Percentiles rank a stretch among this genome's conserved stretches.
Evolutionary conservation across 768 basidiomycete species (phyloP).

Genomic region (Tricholomella constricta): DNA sequence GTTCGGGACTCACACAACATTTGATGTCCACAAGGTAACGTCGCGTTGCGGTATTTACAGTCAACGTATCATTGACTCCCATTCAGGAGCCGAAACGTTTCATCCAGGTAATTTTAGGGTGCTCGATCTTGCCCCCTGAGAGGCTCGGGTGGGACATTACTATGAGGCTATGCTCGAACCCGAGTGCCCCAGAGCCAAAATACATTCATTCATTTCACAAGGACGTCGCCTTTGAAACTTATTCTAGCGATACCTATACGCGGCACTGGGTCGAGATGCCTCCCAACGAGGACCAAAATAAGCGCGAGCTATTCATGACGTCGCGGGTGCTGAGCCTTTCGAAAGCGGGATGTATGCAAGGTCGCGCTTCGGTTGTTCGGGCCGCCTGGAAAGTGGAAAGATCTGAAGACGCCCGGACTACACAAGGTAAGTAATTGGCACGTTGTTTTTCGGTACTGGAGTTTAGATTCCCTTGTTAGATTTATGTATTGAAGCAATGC

Average conservation of each 20-base stretch:
- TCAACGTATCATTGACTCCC: no score
- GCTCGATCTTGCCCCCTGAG: no score
- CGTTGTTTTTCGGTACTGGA: background rate
- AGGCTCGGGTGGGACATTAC: no score
- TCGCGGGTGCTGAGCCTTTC: background rate
- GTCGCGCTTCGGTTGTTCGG: no score
- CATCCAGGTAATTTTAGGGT: no score
- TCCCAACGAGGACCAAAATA: background rate
- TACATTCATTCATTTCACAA: background rate
- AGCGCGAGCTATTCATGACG: no score
- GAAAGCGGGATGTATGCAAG: background rate
- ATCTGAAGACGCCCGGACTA: background rate
- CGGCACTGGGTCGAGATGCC: conserved; percentile 2
- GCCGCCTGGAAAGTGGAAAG: background rate
- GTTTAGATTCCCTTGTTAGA: background rate
- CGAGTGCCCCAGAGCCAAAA: background rate
- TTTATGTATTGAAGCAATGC: no score
- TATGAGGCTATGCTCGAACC: background rate
- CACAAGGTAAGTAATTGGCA: no score
- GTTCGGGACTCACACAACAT: conserved; percentile 1
- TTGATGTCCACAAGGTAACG: conserved; percentile 13
- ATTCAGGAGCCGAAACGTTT: no score
- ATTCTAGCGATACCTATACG: background rate
- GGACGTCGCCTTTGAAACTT: background rate
- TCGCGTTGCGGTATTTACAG: no score